phyloP scores from a whole-genome alignment of 2,329 filamentous ascomycete species.

The Fusarium hainanense region DNA sequence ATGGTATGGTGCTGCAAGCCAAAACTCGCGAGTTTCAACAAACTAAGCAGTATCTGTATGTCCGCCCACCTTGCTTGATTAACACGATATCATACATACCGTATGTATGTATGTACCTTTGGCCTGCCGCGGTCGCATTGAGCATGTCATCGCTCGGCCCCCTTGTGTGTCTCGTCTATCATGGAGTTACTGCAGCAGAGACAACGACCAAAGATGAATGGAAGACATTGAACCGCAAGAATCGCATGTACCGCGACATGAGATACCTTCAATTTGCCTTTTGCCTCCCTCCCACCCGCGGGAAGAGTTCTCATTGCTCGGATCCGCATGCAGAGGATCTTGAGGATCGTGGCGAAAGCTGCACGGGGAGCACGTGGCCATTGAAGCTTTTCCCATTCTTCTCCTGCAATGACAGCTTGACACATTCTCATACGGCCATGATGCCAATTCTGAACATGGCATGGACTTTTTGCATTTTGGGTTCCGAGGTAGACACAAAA shows the following conservation, averaged over 20 bases:
- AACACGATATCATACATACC: background rate
- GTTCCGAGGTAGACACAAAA: slow-evolving; percentile 1
- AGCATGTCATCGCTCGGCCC: slow-evolving; percentile 16
- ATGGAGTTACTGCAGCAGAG: background rate
- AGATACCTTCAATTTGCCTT: background rate
- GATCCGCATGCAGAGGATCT: slow-evolving; percentile 1
- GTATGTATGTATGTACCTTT: background rate
- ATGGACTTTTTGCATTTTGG: slow-evolving; percentile 10
- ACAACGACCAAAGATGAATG: background rate
- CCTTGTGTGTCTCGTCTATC: slow-evolving; percentile 10
- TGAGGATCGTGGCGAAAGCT: slow-evolving; percentile 13
- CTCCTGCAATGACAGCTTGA: slow-evolving; percentile 26
- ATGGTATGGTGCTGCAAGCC: background rate
- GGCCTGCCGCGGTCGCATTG: slow-evolving; percentile 1
- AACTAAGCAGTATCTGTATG: background rate
- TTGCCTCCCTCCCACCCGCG: slow-evolving; percentile 3
- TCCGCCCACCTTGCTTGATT: slow-evolving; percentile 10
- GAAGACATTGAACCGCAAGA: slow-evolving; percentile 24
- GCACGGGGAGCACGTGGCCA: slow-evolving; percentile 19
- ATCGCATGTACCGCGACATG: slow-evolving; percentile 9
- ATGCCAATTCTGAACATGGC: slow-evolving; percentile 18
- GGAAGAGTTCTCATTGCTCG: slow-evolving; percentile 1
- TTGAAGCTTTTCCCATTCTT: background rate
- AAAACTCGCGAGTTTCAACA: background rate
- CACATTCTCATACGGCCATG: slow-evolving; percentile 23